Conservation (phyloP, 768 basidiomycete genomes). For the Lentinula detonsa region DNA sequence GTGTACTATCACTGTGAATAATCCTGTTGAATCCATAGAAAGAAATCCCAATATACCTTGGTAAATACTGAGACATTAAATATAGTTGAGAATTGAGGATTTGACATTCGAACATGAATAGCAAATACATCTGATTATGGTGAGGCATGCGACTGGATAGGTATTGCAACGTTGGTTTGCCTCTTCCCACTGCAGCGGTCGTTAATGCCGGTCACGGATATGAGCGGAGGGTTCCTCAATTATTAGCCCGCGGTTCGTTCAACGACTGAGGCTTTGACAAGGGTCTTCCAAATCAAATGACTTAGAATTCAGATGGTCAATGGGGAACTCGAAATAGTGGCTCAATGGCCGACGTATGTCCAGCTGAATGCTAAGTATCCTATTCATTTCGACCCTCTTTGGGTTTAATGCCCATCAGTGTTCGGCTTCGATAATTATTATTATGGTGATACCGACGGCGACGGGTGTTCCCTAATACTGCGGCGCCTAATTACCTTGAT, state of each 20-base stretch:
- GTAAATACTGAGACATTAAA: too few species aligned
- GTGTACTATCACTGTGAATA: too few species aligned
- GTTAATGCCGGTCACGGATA: constrained; percentile 69
- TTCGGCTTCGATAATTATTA: constrained; percentile 59
- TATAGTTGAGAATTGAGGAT: too few species aligned
- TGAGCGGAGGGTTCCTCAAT: constrained; percentile 76
- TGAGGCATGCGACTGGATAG: too few species aligned
- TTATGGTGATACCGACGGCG: constrained; percentile 86
- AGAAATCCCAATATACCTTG: too few species aligned
- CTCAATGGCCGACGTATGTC: constrained; percentile 83
- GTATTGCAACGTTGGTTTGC: too few species aligned
- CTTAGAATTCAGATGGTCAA: constrained; percentile 49
- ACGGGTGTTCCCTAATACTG: constrained; percentile 82
- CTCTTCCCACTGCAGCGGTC: constrained; percentile 52
- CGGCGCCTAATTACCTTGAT: constrained; percentile 84
- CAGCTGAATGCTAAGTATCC: constrained; percentile 84
- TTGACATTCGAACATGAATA: too few species aligned
- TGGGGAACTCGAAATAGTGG: constrained; percentile 91
- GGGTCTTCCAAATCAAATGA: constrained; percentile 70
- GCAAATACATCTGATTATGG: constrained; percentile 11
- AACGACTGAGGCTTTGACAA: constrained; percentile 90
- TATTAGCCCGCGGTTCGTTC: constrained; percentile 84
- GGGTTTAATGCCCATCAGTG: neutral
- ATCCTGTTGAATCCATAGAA: too few species aligned
- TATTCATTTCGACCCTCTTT: neutral